Evolutionary conservation across 176 grass and related monocot species (phyloP).

Genomic region (Triticum dicoccoides): DNA sequence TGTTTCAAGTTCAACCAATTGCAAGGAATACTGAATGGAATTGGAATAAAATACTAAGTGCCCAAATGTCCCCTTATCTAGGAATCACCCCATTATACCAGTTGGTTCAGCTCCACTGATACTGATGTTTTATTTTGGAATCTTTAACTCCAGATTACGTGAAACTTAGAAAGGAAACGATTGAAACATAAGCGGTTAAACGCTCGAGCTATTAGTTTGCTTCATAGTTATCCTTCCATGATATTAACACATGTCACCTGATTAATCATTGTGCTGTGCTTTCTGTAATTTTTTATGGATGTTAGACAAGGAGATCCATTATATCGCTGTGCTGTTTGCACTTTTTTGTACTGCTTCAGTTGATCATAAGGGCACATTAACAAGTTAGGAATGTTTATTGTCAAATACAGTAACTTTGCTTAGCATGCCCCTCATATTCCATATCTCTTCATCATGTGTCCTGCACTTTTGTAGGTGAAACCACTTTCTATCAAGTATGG

Average conservation of each 20-base stretch:
- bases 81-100: not conserved
- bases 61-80: not conserved
- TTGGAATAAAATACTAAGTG: constrained; percentile 3
- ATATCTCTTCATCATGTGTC: constrained; percentile 2
- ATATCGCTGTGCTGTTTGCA: not conserved
- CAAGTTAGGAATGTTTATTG: not conserved
- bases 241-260: not conserved
- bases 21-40: constrained; percentile 13
- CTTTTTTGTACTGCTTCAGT: not conserved
- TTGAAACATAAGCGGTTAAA: not conserved
- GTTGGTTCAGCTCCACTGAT: not conserved
- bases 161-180: not conserved
- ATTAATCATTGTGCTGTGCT: not conserved
- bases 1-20: constrained; percentile 19
- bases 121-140: not conserved
- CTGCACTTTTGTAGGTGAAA: constrained; percentile 44
- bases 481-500: constrained; percentile 74
- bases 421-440: constrained; percentile 13
- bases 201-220: constrained; percentile 15
- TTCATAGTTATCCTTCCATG: not conserved
- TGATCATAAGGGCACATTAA: not conserved
- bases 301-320: not conserved
- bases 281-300: not conserved
- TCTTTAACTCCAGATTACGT: not conserved
- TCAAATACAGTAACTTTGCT: not conserved